Evolutionary conservation across 495 filamentous ascomycete species (phyloP).

Genomic region (Neurospora terricola): DNA sequence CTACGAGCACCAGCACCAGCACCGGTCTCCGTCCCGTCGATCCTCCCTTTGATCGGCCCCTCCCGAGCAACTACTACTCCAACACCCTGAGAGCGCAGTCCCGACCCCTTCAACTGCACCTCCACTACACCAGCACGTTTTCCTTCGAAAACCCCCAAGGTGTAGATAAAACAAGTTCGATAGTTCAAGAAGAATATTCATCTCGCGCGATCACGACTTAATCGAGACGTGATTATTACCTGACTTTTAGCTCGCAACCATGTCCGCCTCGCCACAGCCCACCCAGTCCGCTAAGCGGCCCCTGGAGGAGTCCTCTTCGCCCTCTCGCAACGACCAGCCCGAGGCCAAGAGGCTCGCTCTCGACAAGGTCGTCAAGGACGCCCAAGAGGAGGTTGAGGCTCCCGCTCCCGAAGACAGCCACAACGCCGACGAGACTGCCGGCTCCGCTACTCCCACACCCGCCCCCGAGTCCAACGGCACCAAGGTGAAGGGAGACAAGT

Average conservation of each 20-base stretch:
- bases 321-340: slow-evolving; percentile 85
- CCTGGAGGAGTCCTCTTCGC: slow-evolving; percentile 91
- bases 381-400: slow-evolving; percentile 29
- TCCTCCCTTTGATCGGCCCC: neutral
- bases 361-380: slow-evolving; percentile 69
- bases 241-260: slow-evolving; percentile 21
- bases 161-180: slow-evolving; percentile 59
- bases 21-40: slow-evolving; percentile 8
- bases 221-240: slow-evolving; percentile 20
- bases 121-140: slow-evolving; percentile 77
- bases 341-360: slow-evolving; percentile 95
- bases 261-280: slow-evolving; percentile 46
- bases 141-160: slow-evolving; percentile 68
- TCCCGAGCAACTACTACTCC: neutral
- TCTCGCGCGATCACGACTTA: slow-evolving; percentile 9
- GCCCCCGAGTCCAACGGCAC: slow-evolving; percentile 30
- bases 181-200: slow-evolving; percentile 41
- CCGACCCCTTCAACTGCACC: slow-evolving; percentile 15
- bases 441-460: neutral
- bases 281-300: slow-evolving; percentile 73
- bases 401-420: slow-evolving; percentile 9
- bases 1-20: slow-evolving; percentile 10
- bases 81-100: neutral
- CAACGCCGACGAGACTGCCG: slow-evolving; percentile 3
- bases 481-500: slow-evolving; percentile 42